A percentile compares a stretch with the other conserved stretches of the same genome.
Evolutionary conservation across 371 early-diverging fungal species (phyloP).

Genomic region (Mortierella sp.): DNA sequence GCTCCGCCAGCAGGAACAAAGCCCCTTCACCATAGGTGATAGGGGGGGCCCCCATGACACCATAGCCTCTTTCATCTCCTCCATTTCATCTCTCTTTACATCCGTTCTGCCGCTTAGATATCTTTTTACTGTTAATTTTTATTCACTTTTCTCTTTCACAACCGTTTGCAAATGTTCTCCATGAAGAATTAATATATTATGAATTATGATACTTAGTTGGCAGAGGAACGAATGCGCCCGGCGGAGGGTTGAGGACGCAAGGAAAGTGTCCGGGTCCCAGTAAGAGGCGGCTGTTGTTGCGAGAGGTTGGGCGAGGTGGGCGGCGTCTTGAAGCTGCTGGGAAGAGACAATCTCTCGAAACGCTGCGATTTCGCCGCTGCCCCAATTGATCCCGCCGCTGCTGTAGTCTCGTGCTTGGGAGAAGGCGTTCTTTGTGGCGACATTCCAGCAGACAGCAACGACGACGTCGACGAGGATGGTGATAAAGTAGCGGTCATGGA

Average conservation of each 20-base stretch:
- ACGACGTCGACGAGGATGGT: not conserved
- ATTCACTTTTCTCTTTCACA: not conserved
- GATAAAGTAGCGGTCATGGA: conserved; percentile 6
- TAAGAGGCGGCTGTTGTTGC: not conserved
- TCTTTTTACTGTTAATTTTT: not conserved
- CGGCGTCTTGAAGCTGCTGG: conserved; percentile 16
- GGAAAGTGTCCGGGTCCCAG: not conserved
- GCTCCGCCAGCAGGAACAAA: conserved; percentile 7
- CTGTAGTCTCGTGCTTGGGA: conserved; percentile 10
- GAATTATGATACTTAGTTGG: not conserved
- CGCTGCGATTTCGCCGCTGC: not conserved
- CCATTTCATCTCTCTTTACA: not conserved
- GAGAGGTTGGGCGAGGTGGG: conserved; percentile 1
- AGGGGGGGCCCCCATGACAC: too few species aligned
- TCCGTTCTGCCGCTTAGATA: not conserved
- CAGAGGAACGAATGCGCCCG: conserved; percentile 4
- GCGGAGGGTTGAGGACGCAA: conserved; percentile 9
- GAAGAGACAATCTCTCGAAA: not conserved
- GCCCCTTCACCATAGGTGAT: not conserved
- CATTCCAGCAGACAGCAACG: not conserved
- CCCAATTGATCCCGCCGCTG: not conserved
- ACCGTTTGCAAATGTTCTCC: not conserved
- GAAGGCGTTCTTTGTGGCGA: not conserved
- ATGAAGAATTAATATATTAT: not conserved
- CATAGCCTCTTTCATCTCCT: not conserved